Percentiles rank a stretch among this genome's conserved stretches.
Evolutionary conservation across 2,329 filamentous ascomycete species (phyloP).

Genomic region (Penicillium sp.): DNA sequence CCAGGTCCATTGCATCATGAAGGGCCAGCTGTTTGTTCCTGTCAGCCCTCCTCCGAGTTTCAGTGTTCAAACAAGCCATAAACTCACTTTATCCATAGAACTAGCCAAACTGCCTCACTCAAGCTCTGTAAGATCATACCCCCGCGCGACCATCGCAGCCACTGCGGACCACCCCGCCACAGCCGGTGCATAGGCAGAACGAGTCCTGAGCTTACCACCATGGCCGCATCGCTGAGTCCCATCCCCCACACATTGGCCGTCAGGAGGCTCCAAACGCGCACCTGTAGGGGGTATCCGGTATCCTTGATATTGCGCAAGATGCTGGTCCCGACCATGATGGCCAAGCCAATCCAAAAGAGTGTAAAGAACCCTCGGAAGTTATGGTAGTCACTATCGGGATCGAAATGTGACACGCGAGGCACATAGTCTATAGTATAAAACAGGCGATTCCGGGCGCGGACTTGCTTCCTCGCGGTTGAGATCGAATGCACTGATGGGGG

Average conservation of each 20-base stretch:
- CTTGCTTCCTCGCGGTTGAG: conserved; percentile 78
- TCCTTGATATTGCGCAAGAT: conserved; percentile 91
- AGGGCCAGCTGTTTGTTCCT: conserved; percentile 63
- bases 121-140: conserved; percentile 83
- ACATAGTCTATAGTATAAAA: conserved; percentile 94
- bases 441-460: conserved; percentile 75
- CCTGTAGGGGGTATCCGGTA: conserved; percentile 79
- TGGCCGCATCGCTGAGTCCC: conserved; percentile 76
- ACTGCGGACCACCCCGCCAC: conserved; percentile 57
- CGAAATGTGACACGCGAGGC: conserved; percentile 90
- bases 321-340: conserved; percentile 96
- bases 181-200: conserved; percentile 72
- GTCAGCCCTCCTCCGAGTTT: conserved; percentile 20
- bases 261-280: conserved; percentile 85
- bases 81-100: conserved; percentile 70
- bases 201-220: conserved; percentile 74
- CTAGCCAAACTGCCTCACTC: conserved; percentile 76
- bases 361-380: conserved; percentile 98
- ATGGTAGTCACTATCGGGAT: conserved; percentile 84
- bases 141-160: conserved; percentile 69
- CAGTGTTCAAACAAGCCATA: neutral
- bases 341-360: conserved; percentile 94
- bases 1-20: conserved; percentile 88
- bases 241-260: conserved; percentile 87
- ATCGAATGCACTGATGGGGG: conserved; percentile 88